These are phyloP conservation scores for Sordariomycetes sp. DNA, from an alignment of 2,329 filamentous ascomycete species.

Conservation along the genomic window DNA sequence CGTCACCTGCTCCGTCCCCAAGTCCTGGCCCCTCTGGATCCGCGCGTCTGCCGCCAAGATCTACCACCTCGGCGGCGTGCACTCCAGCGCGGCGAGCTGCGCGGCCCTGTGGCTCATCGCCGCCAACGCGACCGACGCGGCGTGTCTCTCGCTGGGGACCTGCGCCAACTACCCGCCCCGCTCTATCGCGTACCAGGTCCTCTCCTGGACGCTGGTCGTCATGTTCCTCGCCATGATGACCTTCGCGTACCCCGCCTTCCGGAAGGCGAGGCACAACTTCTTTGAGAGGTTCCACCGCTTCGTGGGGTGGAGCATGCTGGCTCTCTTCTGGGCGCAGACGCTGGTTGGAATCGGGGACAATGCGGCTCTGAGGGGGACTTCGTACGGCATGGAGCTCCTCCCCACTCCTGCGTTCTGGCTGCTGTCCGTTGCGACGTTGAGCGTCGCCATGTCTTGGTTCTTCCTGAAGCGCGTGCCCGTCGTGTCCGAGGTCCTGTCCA, in stretches of 20 bases:
- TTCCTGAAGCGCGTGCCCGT: conserved; percentile 56
- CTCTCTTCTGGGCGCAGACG: conserved; percentile 51
- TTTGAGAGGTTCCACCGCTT: conserved; percentile 65
- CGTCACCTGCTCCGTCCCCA: conserved; percentile 28
- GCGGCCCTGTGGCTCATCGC: conserved; percentile 35
- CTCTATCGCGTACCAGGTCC: conserved; percentile 27
- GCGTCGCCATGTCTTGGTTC: conserved; percentile 61
- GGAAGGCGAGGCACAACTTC: conserved; percentile 48
- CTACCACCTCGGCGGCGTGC: conserved; percentile 37
- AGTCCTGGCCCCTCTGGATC: conserved; percentile 31
- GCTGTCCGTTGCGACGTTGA: conserved; percentile 46
- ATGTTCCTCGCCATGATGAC: conserved; percentile 46
- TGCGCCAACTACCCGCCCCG: conserved; percentile 15
- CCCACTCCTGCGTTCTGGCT: conserved; percentile 48
- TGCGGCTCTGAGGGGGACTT: conserved; percentile 8
- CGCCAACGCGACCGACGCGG: conserved; percentile 22
- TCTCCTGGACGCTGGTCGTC: conserved; percentile 43
- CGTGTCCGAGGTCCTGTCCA: conserved; percentile 51
- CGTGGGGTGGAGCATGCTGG: conserved; percentile 54
- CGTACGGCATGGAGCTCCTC: conserved; percentile 21
- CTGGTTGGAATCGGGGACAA: conserved; percentile 38
- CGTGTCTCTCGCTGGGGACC: conserved; percentile 12
- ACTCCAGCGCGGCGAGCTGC: conserved; percentile 34
- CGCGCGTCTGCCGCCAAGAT: conserved; percentile 33
- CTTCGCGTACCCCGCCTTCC: conserved; percentile 50